Evolutionary conservation across 441 rosid species (phyloP).

Genomic region (Viola pubescens): DNA sequence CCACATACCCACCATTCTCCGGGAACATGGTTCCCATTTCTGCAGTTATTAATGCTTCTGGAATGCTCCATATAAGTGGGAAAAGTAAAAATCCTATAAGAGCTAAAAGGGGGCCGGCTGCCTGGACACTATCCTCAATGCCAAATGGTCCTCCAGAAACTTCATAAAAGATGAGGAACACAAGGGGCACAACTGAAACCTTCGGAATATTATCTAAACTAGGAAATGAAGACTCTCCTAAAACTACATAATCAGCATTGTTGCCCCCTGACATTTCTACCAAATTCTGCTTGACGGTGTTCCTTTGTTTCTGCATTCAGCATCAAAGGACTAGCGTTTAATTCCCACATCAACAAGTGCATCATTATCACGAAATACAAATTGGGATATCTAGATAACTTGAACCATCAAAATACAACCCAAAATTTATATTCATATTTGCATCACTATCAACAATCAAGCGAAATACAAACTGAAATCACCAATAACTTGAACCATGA

Average conservation of each 20-base stretch:
- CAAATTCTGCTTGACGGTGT: constrained; percentile 11
- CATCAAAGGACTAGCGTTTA: constrained; percentile 2
- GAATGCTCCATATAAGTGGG: constrained; percentile 59
- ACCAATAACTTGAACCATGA: no score
- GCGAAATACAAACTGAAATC: no score
- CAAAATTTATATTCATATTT: no score
- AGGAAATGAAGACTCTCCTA: constrained; percentile 33
- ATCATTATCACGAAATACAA: no score
- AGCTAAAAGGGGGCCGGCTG: constrained; percentile 60
- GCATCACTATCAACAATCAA: no score
- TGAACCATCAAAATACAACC: no score
- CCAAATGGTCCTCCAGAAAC: constrained; percentile 75
- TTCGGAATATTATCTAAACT: constrained; percentile 31
- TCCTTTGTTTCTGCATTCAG: constrained; percentile 35
- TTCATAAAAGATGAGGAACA: constrained; percentile 60
- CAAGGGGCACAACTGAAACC: constrained; percentile 53
- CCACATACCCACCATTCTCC: constrained; percentile 64
- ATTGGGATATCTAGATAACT: no score
- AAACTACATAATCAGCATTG: constrained; percentile 22
- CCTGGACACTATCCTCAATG: constrained; percentile 54
- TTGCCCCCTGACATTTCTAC: constrained; percentile 22
- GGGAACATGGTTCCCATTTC: constrained; percentile 77
- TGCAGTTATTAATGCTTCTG: constrained; percentile 64
- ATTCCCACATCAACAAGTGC: neutral
- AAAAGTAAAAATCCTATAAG: constrained; percentile 51